These are phyloP conservation scores for Macroventuria anomochaeta DNA, from an alignment of 2,329 filamentous ascomycete genomes.

Conservation along the genomic window DNA sequence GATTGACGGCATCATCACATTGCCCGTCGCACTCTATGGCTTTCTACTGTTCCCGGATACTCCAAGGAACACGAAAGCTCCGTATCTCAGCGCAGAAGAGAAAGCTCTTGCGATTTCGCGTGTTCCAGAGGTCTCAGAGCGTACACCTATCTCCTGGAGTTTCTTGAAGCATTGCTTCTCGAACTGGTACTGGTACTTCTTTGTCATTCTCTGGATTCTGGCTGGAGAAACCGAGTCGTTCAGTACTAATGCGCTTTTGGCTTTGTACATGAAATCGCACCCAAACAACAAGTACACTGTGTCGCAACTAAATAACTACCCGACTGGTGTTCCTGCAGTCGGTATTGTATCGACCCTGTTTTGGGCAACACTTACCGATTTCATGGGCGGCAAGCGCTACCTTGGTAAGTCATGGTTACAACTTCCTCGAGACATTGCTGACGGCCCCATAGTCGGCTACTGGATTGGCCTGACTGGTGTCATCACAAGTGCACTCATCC, in stretches of 20 bases:
- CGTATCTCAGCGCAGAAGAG: constrained; percentile 52
- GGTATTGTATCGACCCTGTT: constrained; percentile 66
- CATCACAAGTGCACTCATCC: constrained; percentile 66
- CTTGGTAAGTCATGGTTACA: constrained; percentile 53
- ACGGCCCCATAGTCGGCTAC: constrained; percentile 46
- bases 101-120: constrained; percentile 53
- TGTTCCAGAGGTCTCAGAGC: constrained; percentile 52
- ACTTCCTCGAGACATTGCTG: background rate
- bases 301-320: constrained; percentile 61
- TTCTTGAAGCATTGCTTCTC: constrained; percentile 64
- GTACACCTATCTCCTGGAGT: constrained; percentile 54
- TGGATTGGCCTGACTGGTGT: constrained; percentile 71
- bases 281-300: constrained; percentile 55
- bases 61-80: constrained; percentile 51
- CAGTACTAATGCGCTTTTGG: constrained; percentile 66
- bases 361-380: constrained; percentile 73
- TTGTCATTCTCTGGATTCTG: constrained; percentile 71
- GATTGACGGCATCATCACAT: constrained; percentile 63
- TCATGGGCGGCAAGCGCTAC: constrained; percentile 67
- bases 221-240: constrained; percentile 76
- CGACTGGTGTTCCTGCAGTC: constrained; percentile 60
- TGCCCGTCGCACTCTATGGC: constrained; percentile 64
- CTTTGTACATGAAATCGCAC: constrained; percentile 59
- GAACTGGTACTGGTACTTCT: constrained; percentile 71
- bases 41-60: constrained; percentile 57